Conservation (phyloP, 345 rosid genomes). For the Pugionium cornutum region DNA sequence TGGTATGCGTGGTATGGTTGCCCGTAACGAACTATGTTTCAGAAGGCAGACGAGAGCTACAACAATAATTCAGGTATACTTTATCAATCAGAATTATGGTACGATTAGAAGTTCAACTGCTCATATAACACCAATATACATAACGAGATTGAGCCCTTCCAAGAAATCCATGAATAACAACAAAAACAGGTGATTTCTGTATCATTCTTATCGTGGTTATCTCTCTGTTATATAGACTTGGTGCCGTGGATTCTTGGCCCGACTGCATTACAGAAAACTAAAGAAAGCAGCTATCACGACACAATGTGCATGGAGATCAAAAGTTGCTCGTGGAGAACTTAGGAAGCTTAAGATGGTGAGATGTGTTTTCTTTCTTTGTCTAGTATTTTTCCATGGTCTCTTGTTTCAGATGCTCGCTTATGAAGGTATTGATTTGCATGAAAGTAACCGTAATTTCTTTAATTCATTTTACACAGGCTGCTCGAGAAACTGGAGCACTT, state of each 20-base stretch:
- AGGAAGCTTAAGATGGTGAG: conserved; percentile 91
- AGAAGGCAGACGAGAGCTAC: conserved; percentile 83
- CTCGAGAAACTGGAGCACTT: conserved; percentile 98
- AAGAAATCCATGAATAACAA: conserved; percentile 1
- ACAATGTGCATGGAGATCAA: conserved; percentile 97
- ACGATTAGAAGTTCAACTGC: conserved; percentile 12
- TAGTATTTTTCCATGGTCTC: conserved; percentile 14
- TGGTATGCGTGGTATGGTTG: conserved; percentile 94
- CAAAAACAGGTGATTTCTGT: conserved; percentile 21
- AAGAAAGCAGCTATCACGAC: conserved; percentile 84
- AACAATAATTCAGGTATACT: conserved; percentile 67
- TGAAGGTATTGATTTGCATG: conserved; percentile 5
- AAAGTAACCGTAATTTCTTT: conserved; percentile 8
- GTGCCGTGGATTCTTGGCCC: conserved; percentile 76
- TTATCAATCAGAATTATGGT: conserved; percentile 5
- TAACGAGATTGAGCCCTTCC: conserved; percentile 7
- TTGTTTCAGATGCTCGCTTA: conserved; percentile 9
- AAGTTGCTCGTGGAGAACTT: conserved; percentile 86
- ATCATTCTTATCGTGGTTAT: conserved; percentile 12
- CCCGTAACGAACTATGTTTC: conserved; percentile 72
- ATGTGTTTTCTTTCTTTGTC: conserved; percentile 30
- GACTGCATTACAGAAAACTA: conserved; percentile 52
- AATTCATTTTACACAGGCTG: conserved; percentile 57
- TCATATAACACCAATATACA: conserved; percentile 22
- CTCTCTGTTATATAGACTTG: conserved; percentile 57